A percentile compares a stretch with the other conserved stretches of the same genome.
These are phyloP conservation scores for Lachancea quebecensis DNA, from an alignment of 805 yeast genomes.

Conservation along the genomic window DNA sequence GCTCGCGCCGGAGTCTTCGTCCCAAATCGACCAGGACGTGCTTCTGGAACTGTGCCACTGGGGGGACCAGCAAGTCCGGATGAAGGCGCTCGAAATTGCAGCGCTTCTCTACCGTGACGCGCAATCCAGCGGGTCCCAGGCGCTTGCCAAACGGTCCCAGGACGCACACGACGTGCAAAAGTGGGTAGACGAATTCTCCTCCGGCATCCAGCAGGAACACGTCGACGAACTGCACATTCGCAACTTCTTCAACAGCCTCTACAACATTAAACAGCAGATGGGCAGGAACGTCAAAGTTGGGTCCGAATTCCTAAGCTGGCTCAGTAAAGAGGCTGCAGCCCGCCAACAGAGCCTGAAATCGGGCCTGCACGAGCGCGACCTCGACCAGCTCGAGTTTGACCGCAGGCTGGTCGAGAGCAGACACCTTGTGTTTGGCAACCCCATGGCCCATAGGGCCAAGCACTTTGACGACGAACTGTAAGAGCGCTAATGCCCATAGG, in stretches of 20 bases:
- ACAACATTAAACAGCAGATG: slow-evolving; percentile 30
- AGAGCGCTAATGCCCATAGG: not conserved
- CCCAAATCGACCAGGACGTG: slow-evolving; percentile 12
- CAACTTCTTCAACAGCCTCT: slow-evolving; percentile 36
- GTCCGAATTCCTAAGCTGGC: slow-evolving; percentile 55
- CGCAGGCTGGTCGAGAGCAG: slow-evolving; percentile 41
- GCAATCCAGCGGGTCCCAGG: slow-evolving; percentile 2
- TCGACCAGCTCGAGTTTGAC: slow-evolving; percentile 33
- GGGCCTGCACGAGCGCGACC: slow-evolving; percentile 25
- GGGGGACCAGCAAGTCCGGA: slow-evolving; percentile 20
- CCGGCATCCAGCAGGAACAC: slow-evolving; percentile 21
- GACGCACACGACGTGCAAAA: slow-evolving; percentile 12
- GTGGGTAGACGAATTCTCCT: slow-evolving; percentile 25
- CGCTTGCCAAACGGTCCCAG: slow-evolving; percentile 11
- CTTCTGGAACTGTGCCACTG: slow-evolving; percentile 16
- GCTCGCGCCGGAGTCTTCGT: slow-evolving; percentile 15
- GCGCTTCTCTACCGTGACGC: slow-evolving; percentile 16
- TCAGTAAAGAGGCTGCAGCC: slow-evolving; percentile 39
- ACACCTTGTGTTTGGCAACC: slow-evolving; percentile 73
- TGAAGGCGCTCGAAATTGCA: slow-evolving; percentile 26
- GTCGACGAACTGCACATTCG: slow-evolving; percentile 38
- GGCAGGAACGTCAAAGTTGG: slow-evolving; percentile 29
- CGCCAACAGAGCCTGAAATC: slow-evolving; percentile 24
- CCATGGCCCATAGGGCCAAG: slow-evolving; percentile 54
- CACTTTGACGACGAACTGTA: slow-evolving; percentile 47